phyloP scores from a whole-genome alignment of 805 yeast species.

The Ogataea salicorniae region DNA sequence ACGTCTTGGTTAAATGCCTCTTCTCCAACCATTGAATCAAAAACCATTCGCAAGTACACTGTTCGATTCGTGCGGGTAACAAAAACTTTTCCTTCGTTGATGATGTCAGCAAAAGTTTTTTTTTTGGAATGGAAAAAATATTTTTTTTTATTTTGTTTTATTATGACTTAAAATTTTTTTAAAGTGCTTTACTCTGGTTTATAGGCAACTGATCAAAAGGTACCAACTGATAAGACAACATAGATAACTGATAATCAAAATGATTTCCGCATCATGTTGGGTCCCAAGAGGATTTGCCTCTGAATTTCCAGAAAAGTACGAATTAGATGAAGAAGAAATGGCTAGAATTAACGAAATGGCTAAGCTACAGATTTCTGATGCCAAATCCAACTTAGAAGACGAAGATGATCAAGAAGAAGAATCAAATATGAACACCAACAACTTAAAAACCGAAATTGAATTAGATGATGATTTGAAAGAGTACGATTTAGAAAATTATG shows the following conservation, averaged over 20 bases:
- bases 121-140: not conserved
- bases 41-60: not conserved
- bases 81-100: not conserved
- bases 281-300: constrained; percentile 94
- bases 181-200: too few relatives aligned
- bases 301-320: constrained; percentile 86
- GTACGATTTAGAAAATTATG: constrained; percentile 81
- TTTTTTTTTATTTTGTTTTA: not conserved
- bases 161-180: not conserved
- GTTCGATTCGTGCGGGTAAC: not conserved
- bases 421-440: constrained; percentile 6
- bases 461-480: constrained; percentile 83
- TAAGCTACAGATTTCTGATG: constrained; percentile 72
- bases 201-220: too few relatives aligned
- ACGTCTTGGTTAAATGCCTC: too few relatives aligned
- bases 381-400: constrained; percentile 56
- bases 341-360: constrained; percentile 85
- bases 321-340: constrained; percentile 87
- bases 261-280: constrained; percentile 94
- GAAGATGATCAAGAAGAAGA: constrained; percentile 33
- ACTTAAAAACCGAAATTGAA: constrained; percentile 49
- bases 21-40: too few relatives aligned
- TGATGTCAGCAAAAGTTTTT: not conserved
- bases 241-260: constrained; percentile 20
- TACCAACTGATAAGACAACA: too few relatives aligned